Conservation (phyloP, 2,329 filamentous ascomycete genomes). For the Penicillium sp. region DNA sequence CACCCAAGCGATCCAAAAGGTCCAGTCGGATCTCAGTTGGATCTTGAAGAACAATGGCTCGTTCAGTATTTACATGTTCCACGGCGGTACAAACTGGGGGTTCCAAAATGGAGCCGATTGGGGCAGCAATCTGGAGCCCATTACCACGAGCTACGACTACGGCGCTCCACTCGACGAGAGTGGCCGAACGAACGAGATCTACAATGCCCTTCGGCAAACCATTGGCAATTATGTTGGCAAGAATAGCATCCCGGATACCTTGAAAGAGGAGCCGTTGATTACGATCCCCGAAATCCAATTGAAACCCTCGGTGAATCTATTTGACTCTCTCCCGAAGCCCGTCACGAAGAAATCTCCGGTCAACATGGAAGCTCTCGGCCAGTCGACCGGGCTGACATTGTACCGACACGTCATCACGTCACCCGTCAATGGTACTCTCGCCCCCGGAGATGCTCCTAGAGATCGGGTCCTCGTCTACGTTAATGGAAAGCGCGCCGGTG, state of each 20-base stretch:
- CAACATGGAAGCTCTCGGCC: conserved; percentile 48
- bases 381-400: conserved; percentile 47
- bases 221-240: conserved; percentile 36
- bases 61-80: conserved; percentile 55
- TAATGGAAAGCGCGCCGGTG: conserved; percentile 42
- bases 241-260: conserved; percentile 40
- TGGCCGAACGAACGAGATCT: conserved; percentile 48
- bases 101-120: conserved; percentile 50
- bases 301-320: conserved; percentile 33
- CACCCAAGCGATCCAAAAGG: not conserved
- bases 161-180: conserved; percentile 52
- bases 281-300: conserved; percentile 40
- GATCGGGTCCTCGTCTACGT: conserved; percentile 52
- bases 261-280: conserved; percentile 32
- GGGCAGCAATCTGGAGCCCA: conserved; percentile 40
- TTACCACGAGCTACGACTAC: conserved; percentile 54
- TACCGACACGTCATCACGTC: conserved; percentile 40
- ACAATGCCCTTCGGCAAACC: conserved; percentile 26
- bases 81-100: conserved; percentile 54
- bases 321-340: conserved; percentile 27
- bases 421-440: conserved; percentile 32
- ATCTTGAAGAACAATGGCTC: conserved; percentile 42
- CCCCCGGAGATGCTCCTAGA: conserved; percentile 45
- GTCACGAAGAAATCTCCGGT: conserved; percentile 29
- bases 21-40: conserved; percentile 35